These are phyloP conservation scores for Pythium brachiatum DNA, from an alignment of 352 stramenopile species.

Conservation along the genomic window DNA sequence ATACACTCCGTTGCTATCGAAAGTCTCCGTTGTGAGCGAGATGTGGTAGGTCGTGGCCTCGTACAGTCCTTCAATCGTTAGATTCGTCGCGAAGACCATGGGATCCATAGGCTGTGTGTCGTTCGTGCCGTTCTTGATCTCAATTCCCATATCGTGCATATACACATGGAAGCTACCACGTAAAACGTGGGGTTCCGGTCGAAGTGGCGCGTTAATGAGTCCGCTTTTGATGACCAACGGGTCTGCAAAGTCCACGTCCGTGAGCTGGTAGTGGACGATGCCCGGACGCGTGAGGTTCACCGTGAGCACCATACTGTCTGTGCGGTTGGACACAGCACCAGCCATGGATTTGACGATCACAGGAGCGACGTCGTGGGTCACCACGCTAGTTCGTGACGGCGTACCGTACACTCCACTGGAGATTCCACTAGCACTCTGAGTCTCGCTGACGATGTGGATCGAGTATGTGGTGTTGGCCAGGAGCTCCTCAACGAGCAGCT, in stretches of 20 bases:
- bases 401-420: slow-evolving; percentile 48
- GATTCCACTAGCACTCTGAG: not conserved
- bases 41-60: slow-evolving; percentile 64
- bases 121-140: slow-evolving; percentile 75
- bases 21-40: slow-evolving; percentile 74
- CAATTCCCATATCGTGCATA: slow-evolving; percentile 45
- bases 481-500: slow-evolving; percentile 29
- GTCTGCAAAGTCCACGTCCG: slow-evolving; percentile 73
- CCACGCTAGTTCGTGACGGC: slow-evolving; percentile 30
- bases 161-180: slow-evolving; percentile 46
- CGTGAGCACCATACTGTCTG: slow-evolving; percentile 50
- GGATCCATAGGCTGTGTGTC: slow-evolving; percentile 60
- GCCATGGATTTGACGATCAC: slow-evolving; percentile 61
- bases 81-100: slow-evolving; percentile 54
- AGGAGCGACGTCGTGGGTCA: slow-evolving; percentile 54
- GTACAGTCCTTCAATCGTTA: slow-evolving; percentile 42
- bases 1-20: slow-evolving; percentile 59
- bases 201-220: not conserved
- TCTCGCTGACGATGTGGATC: slow-evolving; percentile 20
- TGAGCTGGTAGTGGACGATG: slow-evolving; percentile 71
- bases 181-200: slow-evolving; percentile 34
- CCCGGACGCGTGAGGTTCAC: slow-evolving; percentile 67
- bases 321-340: slow-evolving; percentile 38
- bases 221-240: slow-evolving; percentile 41
- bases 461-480: slow-evolving; percentile 39